These are phyloP conservation scores for Saccharum officinarum DNA, from an alignment of 176 grass and related monocot species.

Conservation along the genomic window DNA sequence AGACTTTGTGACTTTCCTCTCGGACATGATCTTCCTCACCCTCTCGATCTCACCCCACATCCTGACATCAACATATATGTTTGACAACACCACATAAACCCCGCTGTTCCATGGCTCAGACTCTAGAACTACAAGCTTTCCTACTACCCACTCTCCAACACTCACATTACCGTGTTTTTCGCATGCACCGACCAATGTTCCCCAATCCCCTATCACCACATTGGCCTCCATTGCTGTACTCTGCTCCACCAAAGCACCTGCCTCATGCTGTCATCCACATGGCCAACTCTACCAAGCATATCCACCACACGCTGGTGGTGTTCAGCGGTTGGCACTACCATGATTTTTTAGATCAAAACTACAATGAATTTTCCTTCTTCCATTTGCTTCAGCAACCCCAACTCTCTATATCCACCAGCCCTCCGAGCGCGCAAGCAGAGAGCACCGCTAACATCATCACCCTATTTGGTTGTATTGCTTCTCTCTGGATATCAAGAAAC, in stretches of 20 bases:
- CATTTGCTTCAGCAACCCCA: too few species aligned
- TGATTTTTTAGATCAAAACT: too few species aligned
- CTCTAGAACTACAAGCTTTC: constrained; percentile 28
- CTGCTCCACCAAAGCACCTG: background rate
- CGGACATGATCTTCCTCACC: constrained; percentile 43
- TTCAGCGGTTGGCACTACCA: constrained; percentile 17
- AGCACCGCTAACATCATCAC: constrained; percentile 43
- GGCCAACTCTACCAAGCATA: too few species aligned
- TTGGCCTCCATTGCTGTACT: constrained; percentile 52
- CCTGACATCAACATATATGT: constrained; percentile 38
- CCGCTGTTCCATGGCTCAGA: constrained; percentile 53
- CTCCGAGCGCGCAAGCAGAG: constrained; percentile 27
- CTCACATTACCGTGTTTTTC: too few species aligned
- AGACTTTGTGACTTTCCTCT: constrained; percentile 39
- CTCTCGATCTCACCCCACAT: constrained; percentile 56
- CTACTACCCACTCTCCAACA: constrained; percentile 35
- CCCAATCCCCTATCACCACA: constrained; percentile 42
- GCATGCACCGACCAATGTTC: constrained; percentile 44
- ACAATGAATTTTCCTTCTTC: too few species aligned
- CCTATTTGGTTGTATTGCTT: constrained; percentile 37
- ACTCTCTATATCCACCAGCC: too few species aligned
- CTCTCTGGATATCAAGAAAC: constrained; percentile 42
- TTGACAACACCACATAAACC: constrained; percentile 52
- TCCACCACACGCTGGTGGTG: constrained; percentile 38
- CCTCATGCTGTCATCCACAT: too few species aligned